Conservation (phyloP, 2,329 filamentous ascomycete species). For the Fusarium temperatum region DNA sequence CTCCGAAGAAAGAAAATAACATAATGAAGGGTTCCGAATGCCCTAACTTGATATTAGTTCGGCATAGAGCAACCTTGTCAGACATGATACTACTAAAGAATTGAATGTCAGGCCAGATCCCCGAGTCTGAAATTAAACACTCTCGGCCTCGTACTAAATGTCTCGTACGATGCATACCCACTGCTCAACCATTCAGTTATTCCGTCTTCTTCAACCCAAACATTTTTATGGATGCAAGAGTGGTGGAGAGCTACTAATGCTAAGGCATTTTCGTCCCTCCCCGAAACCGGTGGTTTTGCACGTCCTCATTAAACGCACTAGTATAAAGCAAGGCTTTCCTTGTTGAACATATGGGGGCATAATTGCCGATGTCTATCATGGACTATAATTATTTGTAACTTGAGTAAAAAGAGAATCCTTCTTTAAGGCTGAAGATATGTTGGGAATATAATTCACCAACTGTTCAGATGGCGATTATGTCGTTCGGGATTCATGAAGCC, state of each 20-base stretch:
- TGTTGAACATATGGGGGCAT: not conserved
- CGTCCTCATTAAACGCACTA: not conserved
- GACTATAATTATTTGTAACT: not conserved
- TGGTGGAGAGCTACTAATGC: not conserved
- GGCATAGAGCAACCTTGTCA: not conserved
- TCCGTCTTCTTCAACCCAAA: conserved; percentile 12
- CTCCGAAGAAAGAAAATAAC: not conserved
- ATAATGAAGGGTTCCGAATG: not conserved
- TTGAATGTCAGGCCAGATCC: not conserved
- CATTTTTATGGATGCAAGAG: not conserved
- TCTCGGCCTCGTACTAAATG: conserved; percentile 10
- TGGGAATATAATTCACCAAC: not conserved
- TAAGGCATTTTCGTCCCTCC: not conserved
- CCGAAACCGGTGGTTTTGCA: conserved; percentile 1
- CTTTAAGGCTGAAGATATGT: not conserved
- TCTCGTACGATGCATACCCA: conserved; percentile 37
- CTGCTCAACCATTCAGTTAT: conserved; percentile 11
- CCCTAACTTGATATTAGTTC: not conserved
- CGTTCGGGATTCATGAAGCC: not conserved
- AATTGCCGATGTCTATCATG: not conserved
- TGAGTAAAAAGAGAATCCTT: not conserved
- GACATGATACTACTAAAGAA: not conserved
- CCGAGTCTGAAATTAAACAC: conserved; percentile 2
- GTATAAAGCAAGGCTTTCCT: not conserved
- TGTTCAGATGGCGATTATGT: not conserved